These are phyloP conservation scores for Lepiota venenata DNA, from an alignment of 768 basidiomycete species.

Conservation along the genomic window DNA sequence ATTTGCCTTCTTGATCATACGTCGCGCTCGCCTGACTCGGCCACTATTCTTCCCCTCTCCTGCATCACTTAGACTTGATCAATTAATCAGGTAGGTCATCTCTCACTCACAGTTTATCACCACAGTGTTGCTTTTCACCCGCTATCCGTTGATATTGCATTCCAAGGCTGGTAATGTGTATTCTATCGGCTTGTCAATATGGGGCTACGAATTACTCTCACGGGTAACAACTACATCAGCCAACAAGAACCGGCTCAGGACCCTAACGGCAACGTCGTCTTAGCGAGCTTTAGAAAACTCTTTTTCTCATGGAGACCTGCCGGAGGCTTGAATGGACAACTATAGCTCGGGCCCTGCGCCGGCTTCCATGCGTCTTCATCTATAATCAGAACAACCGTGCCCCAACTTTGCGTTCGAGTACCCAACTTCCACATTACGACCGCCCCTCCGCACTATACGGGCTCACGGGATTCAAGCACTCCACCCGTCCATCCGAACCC, in stretches of 20 bases:
- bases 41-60: neutral
- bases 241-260: neutral
- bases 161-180: neutral
- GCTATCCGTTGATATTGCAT: neutral
- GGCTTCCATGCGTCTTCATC: neutral
- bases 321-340: neutral
- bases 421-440: slow-evolving; percentile 1
- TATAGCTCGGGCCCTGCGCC: neutral
- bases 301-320: too few relatives aligned
- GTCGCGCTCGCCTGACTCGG: neutral
- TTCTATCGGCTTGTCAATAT: neutral
- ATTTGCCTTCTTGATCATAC: neutral
- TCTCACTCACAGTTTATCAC: neutral
- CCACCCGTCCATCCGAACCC: neutral
- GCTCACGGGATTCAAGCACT: neutral
- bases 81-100: neutral
- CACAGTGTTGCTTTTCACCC: neutral
- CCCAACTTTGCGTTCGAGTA: too few relatives aligned
- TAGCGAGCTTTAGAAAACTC: too few relatives aligned
- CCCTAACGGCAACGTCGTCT: too few relatives aligned
- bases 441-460: slow-evolving; percentile 1
- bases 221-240: neutral
- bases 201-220: neutral
- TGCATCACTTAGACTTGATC: neutral
- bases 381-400: neutral